Percentiles rank a stretch among this genome's conserved stretches.
phyloP scores from a whole-genome alignment of 495 filamentous ascomycete genomes.

The Trichoderma orchidacearum region DNA sequence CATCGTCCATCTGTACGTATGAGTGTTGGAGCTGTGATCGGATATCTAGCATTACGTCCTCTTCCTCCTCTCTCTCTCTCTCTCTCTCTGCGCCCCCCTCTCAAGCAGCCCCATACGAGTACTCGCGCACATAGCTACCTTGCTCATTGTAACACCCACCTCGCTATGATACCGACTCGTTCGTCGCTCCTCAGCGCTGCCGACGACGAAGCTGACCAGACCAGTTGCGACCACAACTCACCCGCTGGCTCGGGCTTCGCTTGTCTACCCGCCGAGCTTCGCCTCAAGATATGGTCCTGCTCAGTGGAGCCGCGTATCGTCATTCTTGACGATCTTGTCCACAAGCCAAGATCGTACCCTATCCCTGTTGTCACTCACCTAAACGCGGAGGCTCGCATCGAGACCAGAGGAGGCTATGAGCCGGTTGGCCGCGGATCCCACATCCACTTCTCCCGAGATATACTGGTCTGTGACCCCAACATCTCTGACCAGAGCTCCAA shows the following conservation, averaged over 20 bases:
- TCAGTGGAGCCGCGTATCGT: slow-evolving; percentile 1
- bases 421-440: slow-evolving; percentile 1
- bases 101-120: not conserved
- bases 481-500: slow-evolving; percentile 1
- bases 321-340: slow-evolving; percentile 1
- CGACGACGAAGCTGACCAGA: not conserved
- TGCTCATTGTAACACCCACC: not conserved
- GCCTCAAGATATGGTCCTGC: slow-evolving; percentile 1
- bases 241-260: not conserved
- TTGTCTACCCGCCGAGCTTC: not conserved
- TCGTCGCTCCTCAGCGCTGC: not conserved
- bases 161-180: not conserved
- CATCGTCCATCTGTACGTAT: too few relatives aligned
- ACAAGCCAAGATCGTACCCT: not conserved
- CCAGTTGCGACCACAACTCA: not conserved
- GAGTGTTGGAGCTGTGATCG: not conserved
- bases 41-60: not conserved
- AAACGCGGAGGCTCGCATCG: not conserved
- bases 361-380: slow-evolving; percentile 1
- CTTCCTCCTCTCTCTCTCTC: not conserved
- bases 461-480: slow-evolving; percentile 1
- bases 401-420: slow-evolving; percentile 1
- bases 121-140: not conserved
- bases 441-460: slow-evolving; percentile 1
- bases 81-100: not conserved